Base-by-base conservation (phyloP, 129 eudicot genomes). In the Flaveria linearis region DNA sequence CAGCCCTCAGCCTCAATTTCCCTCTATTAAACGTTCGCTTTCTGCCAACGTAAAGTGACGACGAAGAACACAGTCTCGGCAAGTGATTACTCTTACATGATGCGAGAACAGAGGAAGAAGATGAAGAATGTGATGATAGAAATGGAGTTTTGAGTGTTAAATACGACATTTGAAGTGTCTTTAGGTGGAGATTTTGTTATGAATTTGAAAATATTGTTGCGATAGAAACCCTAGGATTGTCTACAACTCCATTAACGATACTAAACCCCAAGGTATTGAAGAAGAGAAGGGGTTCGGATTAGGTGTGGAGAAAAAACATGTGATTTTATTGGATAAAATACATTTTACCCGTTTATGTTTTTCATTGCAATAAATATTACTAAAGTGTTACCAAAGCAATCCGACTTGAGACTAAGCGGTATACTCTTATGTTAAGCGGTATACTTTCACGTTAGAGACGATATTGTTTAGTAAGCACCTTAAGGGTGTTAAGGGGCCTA, bases 1-100 rank as follows among this genome's bases (percentile, higher is more conserved):
- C 84, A 74, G 93, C 90, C 87, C 88, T 79, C 36, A 83, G 39
- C 69, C 64, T 50, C 3, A 91, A 81, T 74, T 67, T 86, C 53
- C 86, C 80, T 68, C 81, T 55, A 14, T 51, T 78, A 73, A 55
- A 62, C 18, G 78, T 55, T 36, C 52, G 53, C n/a, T 47, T 90
- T 67, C 84, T 76, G 0, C 85, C 81, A 73, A 88, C 85, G 52
- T 73, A 75, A 56, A 88, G 63, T 13, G 76, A 69, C 2, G 76
- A 75, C 57, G 79, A 76, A 49, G 72, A 71, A 66, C 82, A 81
- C 33, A 75, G 65, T 43, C 81, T 62, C 47, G 56, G 69, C n/a
- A 61, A 63, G 49, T 49, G 83, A 68, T 75, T 83, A 23, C 23
- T 81, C 72, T 57, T 83, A 74, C 73, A 72, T 6, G 85, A 81